Evolutionary conservation across 805 yeast genomes (phyloP).

Genomic region (Yamadazyma laniorum): DNA sequence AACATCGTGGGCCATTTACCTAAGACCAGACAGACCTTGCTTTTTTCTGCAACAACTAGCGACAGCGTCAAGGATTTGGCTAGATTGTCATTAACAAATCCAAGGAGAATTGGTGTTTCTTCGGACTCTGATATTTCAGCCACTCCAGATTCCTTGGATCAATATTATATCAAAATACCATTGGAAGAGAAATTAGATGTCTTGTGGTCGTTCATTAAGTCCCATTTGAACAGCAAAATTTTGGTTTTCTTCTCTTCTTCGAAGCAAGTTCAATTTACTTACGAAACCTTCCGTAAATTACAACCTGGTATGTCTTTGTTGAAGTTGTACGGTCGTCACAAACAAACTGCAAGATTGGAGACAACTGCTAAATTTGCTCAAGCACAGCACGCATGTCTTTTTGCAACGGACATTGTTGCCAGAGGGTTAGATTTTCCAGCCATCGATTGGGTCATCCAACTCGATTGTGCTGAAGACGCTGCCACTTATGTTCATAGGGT

Average conservation of each 20-base stretch:
- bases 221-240: slow-evolving; percentile 77
- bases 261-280: slow-evolving; percentile 86
- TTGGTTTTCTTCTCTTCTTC: slow-evolving; percentile 84
- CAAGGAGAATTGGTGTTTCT: slow-evolving; percentile 45
- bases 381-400: slow-evolving; percentile 75
- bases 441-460: slow-evolving; percentile 91
- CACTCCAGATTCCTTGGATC: slow-evolving; percentile 85
- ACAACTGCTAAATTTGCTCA: slow-evolving; percentile 74
- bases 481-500: slow-evolving; percentile 90
- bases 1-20: slow-evolving; percentile 77
- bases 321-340: slow-evolving; percentile 86
- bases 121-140: slow-evolving; percentile 51
- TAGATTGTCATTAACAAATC: slow-evolving; percentile 65
- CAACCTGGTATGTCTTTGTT: slow-evolving; percentile 90
- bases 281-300: slow-evolving; percentile 79
- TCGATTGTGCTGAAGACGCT: slow-evolving; percentile 87
- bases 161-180: slow-evolving; percentile 70
- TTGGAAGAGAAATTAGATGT: slow-evolving; percentile 81
- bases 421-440: slow-evolving; percentile 92
- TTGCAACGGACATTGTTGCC: slow-evolving; percentile 91
- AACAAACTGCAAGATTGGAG: slow-evolving; percentile 85
- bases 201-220: slow-evolving; percentile 80
- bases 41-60: slow-evolving; percentile 89
- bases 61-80: slow-evolving; percentile 82
- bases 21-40: slow-evolving; percentile 73